Conservation (phyloP, 345 rosid genomes). For the Aquilaria yunnanensis region DNA sequence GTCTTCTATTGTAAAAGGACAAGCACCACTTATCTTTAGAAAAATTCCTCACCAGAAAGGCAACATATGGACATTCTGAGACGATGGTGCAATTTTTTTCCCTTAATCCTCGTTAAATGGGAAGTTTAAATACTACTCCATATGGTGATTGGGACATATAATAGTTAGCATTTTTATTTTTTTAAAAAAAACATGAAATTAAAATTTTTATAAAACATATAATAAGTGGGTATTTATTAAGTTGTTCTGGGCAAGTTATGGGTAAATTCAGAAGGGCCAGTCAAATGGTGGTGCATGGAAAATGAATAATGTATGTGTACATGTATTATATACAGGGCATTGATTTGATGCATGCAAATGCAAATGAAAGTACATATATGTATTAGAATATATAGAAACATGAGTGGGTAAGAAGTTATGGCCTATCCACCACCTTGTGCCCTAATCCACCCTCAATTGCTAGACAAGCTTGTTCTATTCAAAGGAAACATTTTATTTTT, state of each 20-base stretch:
- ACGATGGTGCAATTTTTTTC: slow-evolving; percentile 27
- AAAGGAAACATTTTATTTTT: slow-evolving; percentile 48
- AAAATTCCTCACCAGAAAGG: slow-evolving; percentile 9
- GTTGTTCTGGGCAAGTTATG: slow-evolving; percentile 33
- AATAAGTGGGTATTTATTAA: no score
- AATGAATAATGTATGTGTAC: no score
- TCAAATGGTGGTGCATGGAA: slow-evolving; percentile 29
- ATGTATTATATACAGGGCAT: no score
- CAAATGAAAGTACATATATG: no score
- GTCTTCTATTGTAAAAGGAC: slow-evolving; percentile 16
- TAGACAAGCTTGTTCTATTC: slow-evolving; percentile 45
- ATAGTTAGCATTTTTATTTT: no score
- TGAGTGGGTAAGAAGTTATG: slow-evolving; percentile 32
- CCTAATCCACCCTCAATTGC: slow-evolving; percentile 41
- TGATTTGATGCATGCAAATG: no score
- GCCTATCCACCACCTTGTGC: slow-evolving; percentile 35
- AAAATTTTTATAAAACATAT: no score
- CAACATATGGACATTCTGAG: slow-evolving; percentile 31
- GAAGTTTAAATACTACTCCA: neutral
- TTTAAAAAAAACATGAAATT: neutral
- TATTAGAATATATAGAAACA: slow-evolving; percentile 39
- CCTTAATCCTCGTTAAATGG: slow-evolving; percentile 24
- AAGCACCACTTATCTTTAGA: slow-evolving; percentile 16
- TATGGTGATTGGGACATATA: no score
- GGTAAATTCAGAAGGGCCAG: slow-evolving; percentile 26